Base-by-base conservation (phyloP, 768 basidiomycete genomes). In the Pleurotus tuber-regium region DNA sequence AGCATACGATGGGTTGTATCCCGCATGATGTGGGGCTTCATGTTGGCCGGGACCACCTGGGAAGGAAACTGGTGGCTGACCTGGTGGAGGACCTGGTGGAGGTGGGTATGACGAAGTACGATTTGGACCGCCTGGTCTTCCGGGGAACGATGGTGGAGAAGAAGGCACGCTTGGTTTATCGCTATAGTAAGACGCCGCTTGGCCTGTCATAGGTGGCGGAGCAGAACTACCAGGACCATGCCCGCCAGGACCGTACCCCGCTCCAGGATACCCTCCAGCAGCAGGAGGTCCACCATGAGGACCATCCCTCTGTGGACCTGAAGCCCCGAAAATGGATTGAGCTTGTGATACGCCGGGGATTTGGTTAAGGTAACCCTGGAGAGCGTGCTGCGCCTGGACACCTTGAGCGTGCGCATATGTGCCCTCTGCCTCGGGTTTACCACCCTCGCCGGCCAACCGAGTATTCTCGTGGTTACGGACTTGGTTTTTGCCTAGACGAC, bases 391-490 rank as follows among this genome's bases (percentile, higher is more conserved):
- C 2, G 76, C 86, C 23, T 48, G 46, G n/a, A 48, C 19, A 8
- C 46, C 46, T 40, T 81, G 69, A 39, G 63, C 66, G 35, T 74
- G 67, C 0, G 82, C 80, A 52, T 66, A 78, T 1, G 74, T 64
- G 4, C 81, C 81, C 44, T 82, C 68, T 2, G 75, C 65, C 10
- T 70, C 66, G 8, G 78, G 52, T 0, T 67, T 51, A 2, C 80
- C 77, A 24, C 80, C 78, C 56, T 84, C 76, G 2, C 80, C 80
- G 0, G 70, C 70, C 4, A 73, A 59, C 1, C 89, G 81, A 26
- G 84, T 74, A 63, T 91, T 91, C 63, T 86, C 68, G 67, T 91
- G 88, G 56, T 80, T 80, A 4, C 84, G 78, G 0, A 92, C 87
- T 0, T 83, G 66, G 9, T 85, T 72, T 63, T 87, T 89, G 16